Percentiles rank a stretch among this genome's conserved stretches.
phyloP scores from a whole-genome alignment of 2,329 filamentous ascomycete species.

The Lasiodiplodia sp. region DNA sequence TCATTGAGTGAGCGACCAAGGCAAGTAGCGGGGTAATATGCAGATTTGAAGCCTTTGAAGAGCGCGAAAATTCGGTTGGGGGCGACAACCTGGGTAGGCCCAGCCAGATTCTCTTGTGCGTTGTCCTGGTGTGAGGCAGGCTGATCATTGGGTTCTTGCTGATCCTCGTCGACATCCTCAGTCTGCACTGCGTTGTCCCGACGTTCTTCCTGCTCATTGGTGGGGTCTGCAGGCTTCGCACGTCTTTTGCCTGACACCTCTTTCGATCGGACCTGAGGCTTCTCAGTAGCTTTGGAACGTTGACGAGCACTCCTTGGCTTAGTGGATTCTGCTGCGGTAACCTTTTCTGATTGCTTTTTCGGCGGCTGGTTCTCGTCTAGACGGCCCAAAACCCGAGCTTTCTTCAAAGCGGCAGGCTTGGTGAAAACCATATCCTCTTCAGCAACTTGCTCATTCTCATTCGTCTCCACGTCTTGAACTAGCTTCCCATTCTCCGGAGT shows the following conservation, averaged over 20 bases:
- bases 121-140: background rate
- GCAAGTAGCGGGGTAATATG: slow-evolving; percentile 68
- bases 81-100: slow-evolving; percentile 42
- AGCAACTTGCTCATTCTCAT: background rate
- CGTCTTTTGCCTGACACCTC: background rate
- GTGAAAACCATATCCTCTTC: slow-evolving; percentile 29
- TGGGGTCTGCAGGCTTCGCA: background rate
- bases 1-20: slow-evolving; percentile 53
- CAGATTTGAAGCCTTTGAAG: slow-evolving; percentile 63
- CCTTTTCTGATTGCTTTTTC: slow-evolving; percentile 34
- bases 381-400: slow-evolving; percentile 24
- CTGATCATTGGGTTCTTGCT: background rate
- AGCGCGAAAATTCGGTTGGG: slow-evolving; percentile 65
- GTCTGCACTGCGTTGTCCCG: background rate
- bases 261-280: background rate
- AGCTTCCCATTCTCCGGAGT: slow-evolving; percentile 20
- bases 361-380: slow-evolving; percentile 33
- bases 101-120: background rate
- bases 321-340: slow-evolving; percentile 31
- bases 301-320: background rate
- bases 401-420: slow-evolving; percentile 39
- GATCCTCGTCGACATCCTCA: background rate
- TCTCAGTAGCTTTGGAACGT: slow-evolving; percentile 1
- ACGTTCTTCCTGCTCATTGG: background rate
- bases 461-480: slow-evolving; percentile 30